Evolutionary conservation across 1,284 basidiomycete genomes (phyloP), one percentile per base, ranked within the genome.

Genomic region (Thecaphora thlaspeos): DNA sequence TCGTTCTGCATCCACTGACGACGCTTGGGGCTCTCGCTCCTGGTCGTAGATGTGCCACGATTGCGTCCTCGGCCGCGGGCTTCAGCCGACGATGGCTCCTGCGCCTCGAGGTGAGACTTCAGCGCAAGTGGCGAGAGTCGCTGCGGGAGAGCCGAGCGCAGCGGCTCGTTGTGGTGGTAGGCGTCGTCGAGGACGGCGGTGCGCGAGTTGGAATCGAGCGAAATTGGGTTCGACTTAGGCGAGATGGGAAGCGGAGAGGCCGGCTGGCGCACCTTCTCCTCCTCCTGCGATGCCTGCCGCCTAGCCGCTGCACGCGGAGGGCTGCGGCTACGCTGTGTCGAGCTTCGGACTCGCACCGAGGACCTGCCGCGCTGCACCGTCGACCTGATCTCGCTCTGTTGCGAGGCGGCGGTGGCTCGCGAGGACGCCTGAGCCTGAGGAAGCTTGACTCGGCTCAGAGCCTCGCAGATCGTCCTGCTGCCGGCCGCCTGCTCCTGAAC

Each of bases 301-400:
- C 68, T 41, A 17, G 68, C 68, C 11, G 59, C 64, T 9, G 60
- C 63, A 7, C 68, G 63, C 32, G 63, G 63, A 18, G 68, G 68
- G 47, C 60, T 63, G 4, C 57, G 64, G 46, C 68, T 70, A 24
- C 68, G 62, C 32, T 61, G 58, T 24, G 57, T 61, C 43, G 62
- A 66, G 47, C 68, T 62, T 39, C 61, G 55, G 12, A 64, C 68
- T 30, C 68, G 57, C 18, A 55, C 68, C 51, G 68, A 60, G 43
- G 68, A 70, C 53, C 68, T 59, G 36, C 68, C 68, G 21, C 68
- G 56, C 8, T 55, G 26, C 26, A 28, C 11, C 7, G 26, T 11
- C 7, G 26, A 28, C 7, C 55, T 8, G 66, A 59, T 5, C 56
- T 65, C 15, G 54, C 17, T 21, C 37, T 38, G 37, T 28, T 28